These are phyloP conservation scores for Microdochium paspali DNA, from an alignment of 2,329 filamentous ascomycete species.

Conservation along the genomic window DNA sequence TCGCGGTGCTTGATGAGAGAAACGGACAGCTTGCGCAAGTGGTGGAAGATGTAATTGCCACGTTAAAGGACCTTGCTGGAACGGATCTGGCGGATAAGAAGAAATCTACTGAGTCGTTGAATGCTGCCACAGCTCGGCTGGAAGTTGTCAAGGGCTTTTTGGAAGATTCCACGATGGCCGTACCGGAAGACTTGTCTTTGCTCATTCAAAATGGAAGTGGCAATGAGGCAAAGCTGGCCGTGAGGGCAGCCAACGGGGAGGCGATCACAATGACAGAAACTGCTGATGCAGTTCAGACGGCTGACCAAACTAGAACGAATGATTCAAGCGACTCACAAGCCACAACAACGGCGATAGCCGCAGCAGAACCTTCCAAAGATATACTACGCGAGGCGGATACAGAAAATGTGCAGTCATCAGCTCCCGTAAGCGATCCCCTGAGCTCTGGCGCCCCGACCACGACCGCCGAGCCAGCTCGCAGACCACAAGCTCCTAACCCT, in stretches of 20 bases:
- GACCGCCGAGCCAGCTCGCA: neutral
- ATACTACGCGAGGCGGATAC: neutral
- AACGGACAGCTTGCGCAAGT: conserved; percentile 59
- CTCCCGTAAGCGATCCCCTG: conserved; percentile 3
- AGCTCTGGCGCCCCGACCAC: conserved; percentile 1
- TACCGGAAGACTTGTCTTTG: conserved; percentile 20
- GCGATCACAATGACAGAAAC: neutral
- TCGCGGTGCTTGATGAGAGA: conserved; percentile 49
- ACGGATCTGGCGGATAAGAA: conserved; percentile 36
- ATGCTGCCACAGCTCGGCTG: conserved; percentile 51
- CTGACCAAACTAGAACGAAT: too few species aligned
- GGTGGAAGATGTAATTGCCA: conserved; percentile 56
- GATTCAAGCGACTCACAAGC: neutral
- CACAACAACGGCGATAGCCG: neutral
- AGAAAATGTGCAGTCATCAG: neutral
- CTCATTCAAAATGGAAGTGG: conserved; percentile 14
- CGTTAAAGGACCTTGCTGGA: conserved; percentile 51
- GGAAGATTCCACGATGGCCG: conserved; percentile 45
- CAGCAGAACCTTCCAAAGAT: neutral
- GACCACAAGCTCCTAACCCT: conserved; percentile 32
- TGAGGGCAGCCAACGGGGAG: neutral
- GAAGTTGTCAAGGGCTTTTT: conserved; percentile 56
- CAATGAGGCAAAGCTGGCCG: conserved; percentile 7
- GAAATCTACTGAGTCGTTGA: conserved; percentile 42
- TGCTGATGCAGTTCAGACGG: too few species aligned